Evolutionary conservation across 2,329 filamentous ascomycete genomes (phyloP), one percentile per base, ranked within the genome.

Genomic region (Thielaviopsis populi): DNA sequence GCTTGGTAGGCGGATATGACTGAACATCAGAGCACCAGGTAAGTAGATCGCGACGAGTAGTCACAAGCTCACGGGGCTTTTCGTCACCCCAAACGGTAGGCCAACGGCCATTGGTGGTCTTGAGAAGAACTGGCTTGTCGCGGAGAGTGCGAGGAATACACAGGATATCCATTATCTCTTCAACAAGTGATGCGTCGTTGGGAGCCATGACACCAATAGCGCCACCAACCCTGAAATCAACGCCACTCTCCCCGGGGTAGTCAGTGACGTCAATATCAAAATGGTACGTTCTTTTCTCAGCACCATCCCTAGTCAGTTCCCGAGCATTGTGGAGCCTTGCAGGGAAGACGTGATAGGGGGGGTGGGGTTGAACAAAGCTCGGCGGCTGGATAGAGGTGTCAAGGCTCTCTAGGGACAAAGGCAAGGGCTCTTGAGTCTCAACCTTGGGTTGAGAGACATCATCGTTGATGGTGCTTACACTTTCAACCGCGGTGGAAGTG

Each of bases 81-180:
- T 97, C 92, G 1, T 95, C 89, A 50, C 92, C 94, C 94, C 94
- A 99, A 60, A 99, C 95, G 0, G 94, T 99, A 3, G 94, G 94
- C 92, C 92, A 99, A 60, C 94, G 83, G 50, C 90, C 90, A 66
- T 80, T 83, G 42, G 81, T 83, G 0, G 94, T 97, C 73, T 85
- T 85, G 69, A 97, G 76, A 19, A 87, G 78, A 19, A 96, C 81
- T 15, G 87, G 86, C 78, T 89, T 94, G 75, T 95, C 88, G 37
- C 94, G 87, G 66, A 94, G 79, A 71, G 87, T 89, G 43, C 84
- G 86, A 2, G 91, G 91, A 24, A 97, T 81, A 69, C 88, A 80
- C 19, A 99, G 83, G 27, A 87, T 78, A 70, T 96, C 85, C 68
- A 99, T 83, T 46, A 97, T 78, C 67, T 94, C 86, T 17, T 96